Evolutionary conservation across 495 filamentous ascomycete genomes (phyloP).

Genomic region (Glutinoglossum americanum): DNA sequence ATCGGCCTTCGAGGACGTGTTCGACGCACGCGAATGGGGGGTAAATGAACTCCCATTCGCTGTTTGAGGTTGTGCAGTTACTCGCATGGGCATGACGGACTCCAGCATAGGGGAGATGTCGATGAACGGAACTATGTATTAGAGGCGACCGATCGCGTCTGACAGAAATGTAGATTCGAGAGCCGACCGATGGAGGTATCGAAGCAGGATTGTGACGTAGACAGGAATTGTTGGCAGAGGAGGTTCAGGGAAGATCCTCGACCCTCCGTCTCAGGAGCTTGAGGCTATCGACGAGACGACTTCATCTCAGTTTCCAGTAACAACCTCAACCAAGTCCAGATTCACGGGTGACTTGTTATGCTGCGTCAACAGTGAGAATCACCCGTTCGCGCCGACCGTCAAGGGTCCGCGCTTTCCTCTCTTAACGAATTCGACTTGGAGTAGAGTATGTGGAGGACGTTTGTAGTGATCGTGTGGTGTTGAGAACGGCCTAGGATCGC

Average conservation of each 20-base stretch:
- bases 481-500: not conserved
- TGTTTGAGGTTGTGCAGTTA: conserved; percentile 1
- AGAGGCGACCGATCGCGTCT: not conserved
- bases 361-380: not conserved
- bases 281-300: conserved; percentile 1
- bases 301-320: not conserved
- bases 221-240: not conserved
- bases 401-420: not conserved
- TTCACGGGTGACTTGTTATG: not conserved
- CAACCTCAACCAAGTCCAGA: not conserved
- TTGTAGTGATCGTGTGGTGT: not conserved
- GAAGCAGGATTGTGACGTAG: not conserved
- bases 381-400: not conserved
- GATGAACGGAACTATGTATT: not conserved
- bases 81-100: conserved; percentile 3
- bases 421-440: not conserved
- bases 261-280: conserved; percentile 1
- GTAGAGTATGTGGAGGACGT: not conserved
- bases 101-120: not conserved
- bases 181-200: not conserved
- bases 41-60: not conserved
- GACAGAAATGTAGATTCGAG: not conserved
- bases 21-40: not conserved
- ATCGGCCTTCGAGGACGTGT: conserved; percentile 2
- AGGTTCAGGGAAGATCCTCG: not conserved